Evolutionary conservation across 2,329 filamentous ascomycete genomes (phyloP).

Genomic region (Botrytis galanthina): DNA sequence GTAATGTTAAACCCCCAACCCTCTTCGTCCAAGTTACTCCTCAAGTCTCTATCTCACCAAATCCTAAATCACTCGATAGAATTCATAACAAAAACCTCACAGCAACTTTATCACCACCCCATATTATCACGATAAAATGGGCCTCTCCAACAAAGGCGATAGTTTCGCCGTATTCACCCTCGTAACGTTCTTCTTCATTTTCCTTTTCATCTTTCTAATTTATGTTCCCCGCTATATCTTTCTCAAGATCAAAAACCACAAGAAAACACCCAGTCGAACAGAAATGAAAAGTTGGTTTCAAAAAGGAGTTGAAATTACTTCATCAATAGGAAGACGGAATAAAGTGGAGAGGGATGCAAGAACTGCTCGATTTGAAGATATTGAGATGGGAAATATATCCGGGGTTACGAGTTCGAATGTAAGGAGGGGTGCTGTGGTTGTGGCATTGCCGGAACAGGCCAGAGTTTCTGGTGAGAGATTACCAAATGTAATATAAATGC

Average conservation of each 20-base stretch:
- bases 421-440: background rate
- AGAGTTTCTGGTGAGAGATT: background rate
- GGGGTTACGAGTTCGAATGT: background rate
- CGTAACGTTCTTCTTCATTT: background rate
- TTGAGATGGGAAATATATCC: background rate
- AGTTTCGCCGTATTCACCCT: background rate
- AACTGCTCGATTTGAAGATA: background rate
- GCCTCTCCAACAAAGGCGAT: constrained; percentile 7
- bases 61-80: background rate
- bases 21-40: background rate
- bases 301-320: background rate
- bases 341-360: background rate
- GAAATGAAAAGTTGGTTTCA: background rate
- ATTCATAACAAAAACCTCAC: background rate
- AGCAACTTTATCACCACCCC: background rate
- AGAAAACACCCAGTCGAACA: background rate
- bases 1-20: background rate
- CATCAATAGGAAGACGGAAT: background rate
- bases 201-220: background rate
- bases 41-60: background rate
- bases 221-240: constrained; percentile 1
- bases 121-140: background rate
- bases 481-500: background rate
- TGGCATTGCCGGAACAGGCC: background rate
- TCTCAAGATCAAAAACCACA: background rate